Percentiles rank a stretch among this genome's conserved stretches.
Conservation (phyloP, 331 rosid species). For the Erythrophleum ivorense region DNA sequence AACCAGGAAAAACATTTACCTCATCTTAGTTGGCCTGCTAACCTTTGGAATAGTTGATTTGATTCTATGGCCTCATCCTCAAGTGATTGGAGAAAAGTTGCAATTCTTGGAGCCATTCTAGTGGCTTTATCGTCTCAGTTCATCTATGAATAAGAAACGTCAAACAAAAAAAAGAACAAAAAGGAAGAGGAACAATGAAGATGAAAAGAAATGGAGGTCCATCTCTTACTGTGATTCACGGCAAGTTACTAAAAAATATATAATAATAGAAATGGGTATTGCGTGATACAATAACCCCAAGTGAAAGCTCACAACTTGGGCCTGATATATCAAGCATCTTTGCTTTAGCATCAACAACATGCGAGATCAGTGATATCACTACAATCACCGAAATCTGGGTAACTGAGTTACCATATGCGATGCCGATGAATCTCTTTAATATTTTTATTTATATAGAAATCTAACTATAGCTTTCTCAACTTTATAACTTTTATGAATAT, state of each 20-base stretch:
- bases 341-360: slow-evolving; percentile 53
- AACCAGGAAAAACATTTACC: background rate
- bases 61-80: slow-evolving; percentile 65
- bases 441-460: background rate
- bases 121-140: slow-evolving; percentile 66
- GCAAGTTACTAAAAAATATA: slow-evolving; percentile 36
- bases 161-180: slow-evolving; percentile 52
- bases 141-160: slow-evolving; percentile 67
- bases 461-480: background rate
- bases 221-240: slow-evolving; percentile 12
- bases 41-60: slow-evolving; percentile 46
- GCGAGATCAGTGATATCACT: slow-evolving; percentile 51
- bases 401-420: slow-evolving; percentile 47
- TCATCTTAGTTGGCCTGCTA: slow-evolving; percentile 34
- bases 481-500: background rate
- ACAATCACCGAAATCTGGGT: slow-evolving; percentile 52
- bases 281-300: slow-evolving; percentile 67
- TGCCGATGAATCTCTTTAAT: slow-evolving; percentile 32
- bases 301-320: slow-evolving; percentile 55
- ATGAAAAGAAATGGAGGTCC: slow-evolving; percentile 56
- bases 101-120: slow-evolving; percentile 68
- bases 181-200: slow-evolving; percentile 47
- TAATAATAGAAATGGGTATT: slow-evolving; percentile 32
- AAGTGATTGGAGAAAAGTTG: slow-evolving; percentile 72
- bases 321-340: slow-evolving; percentile 59